These are phyloP conservation scores for Agrocybe pediades DNA, from an alignment of 768 basidiomycete genomes.

Conservation along the genomic window DNA sequence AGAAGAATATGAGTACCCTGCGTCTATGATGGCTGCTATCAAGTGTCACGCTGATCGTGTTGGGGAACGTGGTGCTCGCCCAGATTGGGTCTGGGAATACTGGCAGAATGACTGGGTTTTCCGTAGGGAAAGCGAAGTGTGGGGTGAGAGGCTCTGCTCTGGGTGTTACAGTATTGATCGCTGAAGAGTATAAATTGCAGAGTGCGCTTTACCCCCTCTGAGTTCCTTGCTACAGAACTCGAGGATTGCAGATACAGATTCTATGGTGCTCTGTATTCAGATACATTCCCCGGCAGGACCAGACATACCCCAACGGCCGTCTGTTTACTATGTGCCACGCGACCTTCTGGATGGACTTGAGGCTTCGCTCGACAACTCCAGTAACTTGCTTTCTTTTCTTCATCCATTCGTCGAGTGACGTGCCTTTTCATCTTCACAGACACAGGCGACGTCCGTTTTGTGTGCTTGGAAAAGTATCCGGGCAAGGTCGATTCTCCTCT, in stretches of 20 bases:
- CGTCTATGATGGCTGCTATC: conserved; percentile 74
- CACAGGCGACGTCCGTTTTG: conserved; percentile 77
- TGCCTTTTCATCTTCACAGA: conserved; percentile 32
- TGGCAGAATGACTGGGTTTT: conserved; percentile 76
- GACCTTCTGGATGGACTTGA: conserved; percentile 71
- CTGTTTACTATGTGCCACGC: conserved; percentile 62
- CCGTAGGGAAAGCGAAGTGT: conserved; percentile 70
- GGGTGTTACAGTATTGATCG: not conserved
- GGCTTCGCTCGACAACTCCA: conserved; percentile 70
- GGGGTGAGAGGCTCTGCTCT: conserved; percentile 48
- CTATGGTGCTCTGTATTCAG: conserved; percentile 73
- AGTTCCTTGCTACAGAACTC: conserved; percentile 61
- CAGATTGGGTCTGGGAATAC: conserved; percentile 74
- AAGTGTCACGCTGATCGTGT: conserved; percentile 61
- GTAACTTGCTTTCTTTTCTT: conserved; percentile 30
- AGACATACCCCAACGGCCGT: conserved; percentile 67
- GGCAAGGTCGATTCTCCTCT: conserved; percentile 13
- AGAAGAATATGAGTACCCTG: conserved; percentile 57
- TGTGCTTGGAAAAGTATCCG: conserved; percentile 61
- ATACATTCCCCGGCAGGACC: conserved; percentile 64
- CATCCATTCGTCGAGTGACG: not conserved
- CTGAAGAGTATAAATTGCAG: conserved; percentile 29
- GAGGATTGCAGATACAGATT: conserved; percentile 61
- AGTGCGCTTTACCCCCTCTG: conserved; percentile 64
- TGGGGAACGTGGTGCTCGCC: conserved; percentile 63